Percentiles rank a stretch among this genome's conserved stretches.
Conservation (phyloP, 139 green algal genomes). For the Raphidocelis subcapitata region DNA sequence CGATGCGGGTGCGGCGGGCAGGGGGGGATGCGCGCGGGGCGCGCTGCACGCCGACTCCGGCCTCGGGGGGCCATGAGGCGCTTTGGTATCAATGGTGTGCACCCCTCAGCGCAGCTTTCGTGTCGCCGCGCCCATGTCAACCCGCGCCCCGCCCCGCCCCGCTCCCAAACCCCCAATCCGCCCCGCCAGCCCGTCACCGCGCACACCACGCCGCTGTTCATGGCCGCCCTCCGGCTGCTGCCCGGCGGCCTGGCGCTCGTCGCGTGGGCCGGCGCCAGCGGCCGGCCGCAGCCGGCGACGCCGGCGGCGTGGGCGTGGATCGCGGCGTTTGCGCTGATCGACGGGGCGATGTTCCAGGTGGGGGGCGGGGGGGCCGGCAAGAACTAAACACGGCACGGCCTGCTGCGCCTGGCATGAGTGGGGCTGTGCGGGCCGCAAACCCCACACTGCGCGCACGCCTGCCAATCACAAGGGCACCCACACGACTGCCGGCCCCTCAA, state of each 20-base stretch:
- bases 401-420: no score
- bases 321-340: constrained; percentile 84
- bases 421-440: no score
- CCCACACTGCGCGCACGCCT: no score
- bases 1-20: constrained; percentile 77
- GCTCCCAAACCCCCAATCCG: no score
- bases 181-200: constrained; percentile 27
- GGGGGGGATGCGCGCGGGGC: no score
- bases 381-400: no score
- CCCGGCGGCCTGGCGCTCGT: constrained; percentile 87
- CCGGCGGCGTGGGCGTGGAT: constrained; percentile 82
- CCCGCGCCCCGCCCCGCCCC: background rate
- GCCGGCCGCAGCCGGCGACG: constrained; percentile 61
- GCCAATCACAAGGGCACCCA: no score
- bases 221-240: constrained; percentile 86
- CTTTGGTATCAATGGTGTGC: background rate
- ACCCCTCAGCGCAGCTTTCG: background rate
- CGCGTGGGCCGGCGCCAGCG: constrained; percentile 67
- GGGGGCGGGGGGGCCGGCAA: no score
- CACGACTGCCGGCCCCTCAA: no score
- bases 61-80: no score
- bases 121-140: no score
- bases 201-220: constrained; percentile 83
- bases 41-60: no score
- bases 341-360: constrained; percentile 94